These are phyloP conservation scores for Neopestalotiopsis rosae DNA, from an alignment of 2,329 filamentous ascomycete genomes.

Conservation along the genomic window DNA sequence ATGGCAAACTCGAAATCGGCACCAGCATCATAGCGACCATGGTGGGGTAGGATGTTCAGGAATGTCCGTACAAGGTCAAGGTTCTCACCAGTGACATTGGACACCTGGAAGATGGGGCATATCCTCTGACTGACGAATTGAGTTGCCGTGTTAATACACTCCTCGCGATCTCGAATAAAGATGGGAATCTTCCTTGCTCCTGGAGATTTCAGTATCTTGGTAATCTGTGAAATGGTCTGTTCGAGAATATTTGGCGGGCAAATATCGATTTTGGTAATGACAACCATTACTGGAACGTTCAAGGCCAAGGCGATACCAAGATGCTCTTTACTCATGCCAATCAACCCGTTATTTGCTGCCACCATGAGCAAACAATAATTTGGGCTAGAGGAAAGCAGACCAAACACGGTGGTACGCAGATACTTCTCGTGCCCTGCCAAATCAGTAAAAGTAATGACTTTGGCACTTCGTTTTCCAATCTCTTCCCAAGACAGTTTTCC, in stretches of 20 bases:
- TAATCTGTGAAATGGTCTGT: conserved; percentile 90
- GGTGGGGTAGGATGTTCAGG: conserved; percentile 92
- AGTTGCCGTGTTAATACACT: conserved; percentile 92
- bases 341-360: conserved; percentile 93
- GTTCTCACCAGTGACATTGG: conserved; percentile 93
- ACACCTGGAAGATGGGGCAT: conserved; percentile 96
- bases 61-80: conserved; percentile 91
- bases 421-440: conserved; percentile 96
- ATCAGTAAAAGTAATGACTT: conserved; percentile 96
- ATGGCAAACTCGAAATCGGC: conserved; percentile 93
- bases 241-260: conserved; percentile 94
- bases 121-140: conserved; percentile 96
- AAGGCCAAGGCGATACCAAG: conserved; percentile 91
- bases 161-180: conserved; percentile 89
- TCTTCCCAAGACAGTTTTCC: conserved; percentile 90
- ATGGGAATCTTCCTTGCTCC: conserved; percentile 95
- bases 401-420: conserved; percentile 94
- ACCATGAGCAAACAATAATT: conserved; percentile 99
- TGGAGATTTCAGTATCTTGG: conserved; percentile 90
- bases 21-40: conserved; percentile 87
- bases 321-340: conserved; percentile 99
- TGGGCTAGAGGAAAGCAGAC: conserved; percentile 89
- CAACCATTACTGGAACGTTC: conserved; percentile 97
- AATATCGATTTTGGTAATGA: conserved; percentile 98
- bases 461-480: conserved; percentile 91